phyloP scores from a whole-genome alignment of 2,329 filamentous ascomycete genomes.

The Karstenula rhodostoma region DNA sequence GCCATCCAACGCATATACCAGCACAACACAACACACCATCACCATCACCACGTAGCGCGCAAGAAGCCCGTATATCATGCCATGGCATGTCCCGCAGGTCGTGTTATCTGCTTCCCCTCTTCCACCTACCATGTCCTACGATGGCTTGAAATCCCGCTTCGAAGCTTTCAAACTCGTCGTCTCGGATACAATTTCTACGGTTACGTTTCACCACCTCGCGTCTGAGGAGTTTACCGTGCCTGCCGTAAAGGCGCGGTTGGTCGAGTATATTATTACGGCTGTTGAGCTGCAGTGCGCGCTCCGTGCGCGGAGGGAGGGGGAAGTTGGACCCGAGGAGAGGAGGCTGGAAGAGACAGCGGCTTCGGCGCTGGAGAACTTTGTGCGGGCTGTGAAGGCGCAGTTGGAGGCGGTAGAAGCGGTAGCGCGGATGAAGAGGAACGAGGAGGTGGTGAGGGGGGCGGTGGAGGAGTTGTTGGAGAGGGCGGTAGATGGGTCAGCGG shows the following conservation, averaged over 20 bases:
- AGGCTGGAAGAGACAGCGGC: not conserved
- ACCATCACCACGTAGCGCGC: no score
- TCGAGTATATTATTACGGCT: not conserved
- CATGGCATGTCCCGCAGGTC: no score
- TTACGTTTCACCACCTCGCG: not conserved
- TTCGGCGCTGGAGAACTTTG: not conserved
- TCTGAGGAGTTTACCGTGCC: not conserved
- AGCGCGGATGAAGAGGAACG: not conserved
- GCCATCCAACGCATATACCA: no score
- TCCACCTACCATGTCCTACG: not conserved
- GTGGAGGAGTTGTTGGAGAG: not conserved
- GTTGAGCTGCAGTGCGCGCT: not conserved
- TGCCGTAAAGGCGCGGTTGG: not conserved
- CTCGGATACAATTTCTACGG: not conserved
- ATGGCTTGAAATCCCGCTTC: not conserved
- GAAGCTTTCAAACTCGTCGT: not conserved
- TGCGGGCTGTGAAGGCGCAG: not conserved
- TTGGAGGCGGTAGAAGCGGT: not conserved
- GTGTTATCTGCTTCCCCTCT: no score
- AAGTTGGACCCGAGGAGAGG: not conserved
- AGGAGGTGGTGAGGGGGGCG: not conserved
- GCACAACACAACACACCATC: no score
- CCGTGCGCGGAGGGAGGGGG: no score
- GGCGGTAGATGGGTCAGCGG: not conserved
- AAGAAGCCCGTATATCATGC: no score